Percentiles rank a stretch among this genome's conserved stretches.
These are phyloP conservation scores for Wallacemonas sp. DNA, from an alignment of 208 protist species.

Conservation along the genomic window DNA sequence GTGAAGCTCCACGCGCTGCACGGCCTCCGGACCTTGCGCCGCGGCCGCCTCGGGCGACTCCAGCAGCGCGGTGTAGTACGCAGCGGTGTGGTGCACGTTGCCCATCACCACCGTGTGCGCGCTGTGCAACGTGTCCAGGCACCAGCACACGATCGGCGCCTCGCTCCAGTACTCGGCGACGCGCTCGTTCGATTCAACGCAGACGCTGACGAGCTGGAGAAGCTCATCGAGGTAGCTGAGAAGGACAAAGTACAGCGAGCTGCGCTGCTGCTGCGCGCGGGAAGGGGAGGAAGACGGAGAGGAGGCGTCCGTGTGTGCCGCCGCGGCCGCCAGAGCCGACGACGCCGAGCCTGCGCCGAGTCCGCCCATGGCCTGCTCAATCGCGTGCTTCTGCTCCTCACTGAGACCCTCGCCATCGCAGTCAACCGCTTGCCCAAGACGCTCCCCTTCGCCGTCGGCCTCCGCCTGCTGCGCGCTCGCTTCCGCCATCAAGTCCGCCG, in stretches of 20 bases:
- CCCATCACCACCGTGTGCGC: conserved; percentile 37
- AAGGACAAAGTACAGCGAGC: conserved; percentile 33
- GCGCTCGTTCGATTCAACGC: conserved; percentile 53
- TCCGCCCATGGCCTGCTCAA: conserved; percentile 1
- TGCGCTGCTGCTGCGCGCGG: neutral
- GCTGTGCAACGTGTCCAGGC: conserved; percentile 37
- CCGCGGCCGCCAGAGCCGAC: too few relatives aligned
- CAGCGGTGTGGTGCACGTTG: conserved; percentile 35
- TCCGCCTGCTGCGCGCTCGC: neutral
- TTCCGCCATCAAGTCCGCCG: conserved; percentile 23
- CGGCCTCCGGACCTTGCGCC: conserved; percentile 5
- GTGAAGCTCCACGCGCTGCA: neutral
- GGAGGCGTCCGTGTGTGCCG: too few relatives aligned
- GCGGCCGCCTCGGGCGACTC: neutral
- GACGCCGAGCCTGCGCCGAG: too few relatives aligned
- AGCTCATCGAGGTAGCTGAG: conserved; percentile 54
- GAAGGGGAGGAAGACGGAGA: too few relatives aligned
- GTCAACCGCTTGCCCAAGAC: neutral
- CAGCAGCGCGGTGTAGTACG: conserved; percentile 20
- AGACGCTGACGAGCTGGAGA: conserved; percentile 43
- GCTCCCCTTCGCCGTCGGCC: neutral
- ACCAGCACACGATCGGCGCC: conserved; percentile 18
- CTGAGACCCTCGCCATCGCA: neutral
- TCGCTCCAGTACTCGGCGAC: conserved; percentile 42
- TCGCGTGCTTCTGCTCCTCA: neutral